Evolutionary conservation across 768 basidiomycete species (phyloP).

Genomic region (Crepidotus variabilis): DNA sequence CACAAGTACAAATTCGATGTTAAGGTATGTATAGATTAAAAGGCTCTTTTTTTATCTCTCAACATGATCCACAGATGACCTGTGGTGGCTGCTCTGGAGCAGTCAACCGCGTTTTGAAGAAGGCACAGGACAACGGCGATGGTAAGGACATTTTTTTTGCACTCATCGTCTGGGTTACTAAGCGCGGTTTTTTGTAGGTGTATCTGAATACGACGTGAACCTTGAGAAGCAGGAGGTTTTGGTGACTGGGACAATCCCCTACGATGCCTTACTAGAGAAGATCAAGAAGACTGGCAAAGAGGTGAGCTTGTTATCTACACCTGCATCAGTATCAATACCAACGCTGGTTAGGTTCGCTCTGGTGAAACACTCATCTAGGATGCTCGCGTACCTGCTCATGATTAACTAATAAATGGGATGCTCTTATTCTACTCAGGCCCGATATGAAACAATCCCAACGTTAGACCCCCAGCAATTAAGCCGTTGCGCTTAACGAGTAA

Average conservation of each 20-base stretch:
- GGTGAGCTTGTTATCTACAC: slow-evolving; percentile 36
- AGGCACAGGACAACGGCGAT: slow-evolving; percentile 48
- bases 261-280: slow-evolving; percentile 63
- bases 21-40: slow-evolving; percentile 48
- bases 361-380: slow-evolving; percentile 37
- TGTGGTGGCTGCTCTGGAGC: slow-evolving; percentile 87
- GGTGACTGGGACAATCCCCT: slow-evolving; percentile 56
- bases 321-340: background rate
- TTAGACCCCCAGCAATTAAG: too few species aligned
- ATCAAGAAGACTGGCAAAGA: slow-evolving; percentile 93
- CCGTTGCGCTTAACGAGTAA: too few species aligned
- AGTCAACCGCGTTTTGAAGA: slow-evolving; percentile 68
- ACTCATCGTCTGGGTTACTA: background rate
- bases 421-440: too few species aligned
- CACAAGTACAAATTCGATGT: slow-evolving; percentile 79
- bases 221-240: slow-evolving; percentile 71
- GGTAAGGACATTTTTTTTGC: background rate
- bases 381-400: background rate
- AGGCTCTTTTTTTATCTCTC: background rate
- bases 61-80: slow-evolving; percentile 59
- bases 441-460: too few species aligned
- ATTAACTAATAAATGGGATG: background rate
- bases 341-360: slow-evolving; percentile 30
- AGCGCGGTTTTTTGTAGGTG: slow-evolving; percentile 33
- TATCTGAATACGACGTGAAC: slow-evolving; percentile 54